A percentile compares a stretch with the other conserved stretches of the same genome.
Conservation (phyloP, 768 basidiomycete genomes). For the Hygrocybe coccinea region DNA sequence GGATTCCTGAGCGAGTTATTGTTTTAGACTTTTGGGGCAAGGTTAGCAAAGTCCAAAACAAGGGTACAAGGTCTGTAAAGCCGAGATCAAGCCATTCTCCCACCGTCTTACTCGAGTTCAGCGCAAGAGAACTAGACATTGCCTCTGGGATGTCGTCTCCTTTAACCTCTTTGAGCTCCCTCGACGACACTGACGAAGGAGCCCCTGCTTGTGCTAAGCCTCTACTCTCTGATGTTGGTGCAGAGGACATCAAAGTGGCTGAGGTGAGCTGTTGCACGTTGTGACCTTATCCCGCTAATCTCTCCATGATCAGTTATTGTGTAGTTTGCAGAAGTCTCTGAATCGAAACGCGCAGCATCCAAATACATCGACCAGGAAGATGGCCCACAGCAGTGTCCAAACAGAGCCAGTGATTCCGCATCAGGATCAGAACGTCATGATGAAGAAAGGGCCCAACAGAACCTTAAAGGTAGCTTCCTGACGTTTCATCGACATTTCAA, state of each 20-base stretch:
- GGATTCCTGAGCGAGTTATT: slow-evolving; percentile 88
- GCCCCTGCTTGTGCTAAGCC: slow-evolving; percentile 20
- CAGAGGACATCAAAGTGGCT: slow-evolving; percentile 55
- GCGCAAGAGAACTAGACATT: slow-evolving; percentile 34
- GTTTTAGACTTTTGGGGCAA: slow-evolving; percentile 95
- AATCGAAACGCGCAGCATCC: neutral
- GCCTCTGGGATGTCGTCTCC: slow-evolving; percentile 63
- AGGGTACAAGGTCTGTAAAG: neutral
- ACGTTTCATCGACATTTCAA: neutral
- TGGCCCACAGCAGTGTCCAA: slow-evolving; percentile 27
- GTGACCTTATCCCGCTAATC: neutral
- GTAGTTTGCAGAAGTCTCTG: slow-evolving; percentile 15
- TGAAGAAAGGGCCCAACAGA: neutral
- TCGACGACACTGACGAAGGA: slow-evolving; percentile 54
- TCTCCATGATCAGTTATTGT: slow-evolving; percentile 22
- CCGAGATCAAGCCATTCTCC: neutral
- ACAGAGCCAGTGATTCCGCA: slow-evolving; percentile 15
- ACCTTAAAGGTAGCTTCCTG: neutral
- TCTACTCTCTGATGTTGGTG: slow-evolving; percentile 30
- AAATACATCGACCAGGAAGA: slow-evolving; percentile 17
- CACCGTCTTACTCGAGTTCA: slow-evolving; percentile 2
- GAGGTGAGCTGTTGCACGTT: slow-evolving; percentile 39
- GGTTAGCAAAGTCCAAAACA: slow-evolving; percentile 38
- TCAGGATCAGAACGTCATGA: neutral
- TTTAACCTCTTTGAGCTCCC: slow-evolving; percentile 66